Evolutionary conservation across 768 basidiomycete species (phyloP).

Genomic region (Arthromyces matolae): DNA sequence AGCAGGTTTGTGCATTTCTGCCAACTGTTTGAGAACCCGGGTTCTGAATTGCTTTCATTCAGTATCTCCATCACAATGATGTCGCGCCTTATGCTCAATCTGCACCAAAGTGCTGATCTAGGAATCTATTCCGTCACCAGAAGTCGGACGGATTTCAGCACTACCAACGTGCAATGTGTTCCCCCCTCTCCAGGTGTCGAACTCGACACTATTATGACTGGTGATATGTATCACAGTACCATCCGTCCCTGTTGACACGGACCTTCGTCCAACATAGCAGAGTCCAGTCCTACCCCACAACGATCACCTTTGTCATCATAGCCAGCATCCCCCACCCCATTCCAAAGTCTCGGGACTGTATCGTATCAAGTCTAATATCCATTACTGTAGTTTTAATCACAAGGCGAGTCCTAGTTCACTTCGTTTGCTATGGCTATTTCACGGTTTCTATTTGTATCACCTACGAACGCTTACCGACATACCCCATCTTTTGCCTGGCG

Average conservation of each 20-base stretch:
- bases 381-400: no score
- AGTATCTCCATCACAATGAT: conserved; percentile 51
- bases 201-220: conserved; percentile 25
- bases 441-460: no score
- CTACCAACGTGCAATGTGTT: conserved; percentile 19
- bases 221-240: conserved; percentile 4
- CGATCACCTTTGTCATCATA: neutral
- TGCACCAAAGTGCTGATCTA: conserved; percentile 37
- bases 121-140: conserved; percentile 30
- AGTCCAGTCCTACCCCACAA: neutral
- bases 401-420: no score
- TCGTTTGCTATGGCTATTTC: no score
- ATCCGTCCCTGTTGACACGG: no score
- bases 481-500: no score
- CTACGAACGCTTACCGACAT: no score
- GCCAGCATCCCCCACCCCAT: no score
- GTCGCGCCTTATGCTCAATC: conserved; percentile 54
- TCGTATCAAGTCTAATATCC: no score
- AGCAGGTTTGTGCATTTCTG: conserved; percentile 37
- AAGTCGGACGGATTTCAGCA: conserved; percentile 6
- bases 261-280: no score
- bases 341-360: no score
- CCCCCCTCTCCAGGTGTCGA: conserved; percentile 15
- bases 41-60: no score
- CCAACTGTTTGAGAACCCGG: neutral